Percentiles rank a stretch among this genome's conserved stretches.
phyloP scores from a whole-genome alignment of 257 asterid species.

The Schizonepeta tenuifolia region DNA sequence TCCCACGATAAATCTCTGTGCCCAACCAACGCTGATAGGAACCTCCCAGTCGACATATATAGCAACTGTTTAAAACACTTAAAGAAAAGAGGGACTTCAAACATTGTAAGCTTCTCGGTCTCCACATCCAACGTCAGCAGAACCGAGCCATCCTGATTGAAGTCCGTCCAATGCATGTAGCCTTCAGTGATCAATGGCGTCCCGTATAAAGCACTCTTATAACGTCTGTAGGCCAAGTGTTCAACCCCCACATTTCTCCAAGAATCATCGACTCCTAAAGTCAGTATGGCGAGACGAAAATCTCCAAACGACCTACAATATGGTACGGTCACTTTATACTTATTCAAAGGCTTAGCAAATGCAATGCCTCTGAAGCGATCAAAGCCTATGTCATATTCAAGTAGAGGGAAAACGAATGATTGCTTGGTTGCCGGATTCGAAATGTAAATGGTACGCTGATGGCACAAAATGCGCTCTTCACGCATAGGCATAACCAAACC shows the following conservation, averaged over 20 bases:
- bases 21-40: not conserved
- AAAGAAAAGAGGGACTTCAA: too few relatives aligned
- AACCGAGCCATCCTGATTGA: too few relatives aligned
- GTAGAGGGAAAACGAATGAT: not conserved
- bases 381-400: not conserved
- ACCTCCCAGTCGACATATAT: not conserved
- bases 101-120: not conserved
- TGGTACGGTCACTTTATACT: conserved; percentile 10
- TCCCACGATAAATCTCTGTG: not conserved
- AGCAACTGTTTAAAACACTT: not conserved
- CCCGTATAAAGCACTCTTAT: too few relatives aligned
- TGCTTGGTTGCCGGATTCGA: not conserved
- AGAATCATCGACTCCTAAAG: not conserved
- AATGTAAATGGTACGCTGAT: not conserved
- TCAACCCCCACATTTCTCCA: not conserved
- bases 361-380: not conserved
- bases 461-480: too few relatives aligned
- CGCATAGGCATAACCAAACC: not conserved
- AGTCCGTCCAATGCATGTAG: conserved; percentile 9
- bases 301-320: not conserved
- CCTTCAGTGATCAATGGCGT: conserved; percentile 9
- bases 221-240: too few relatives aligned
- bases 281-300: not conserved
- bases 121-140: conserved; percentile 24
- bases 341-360: conserved; percentile 1